Evolutionary conservation across 1,284 basidiomycete genomes (phyloP).

Genomic region (Inonotus hispidus): DNA sequence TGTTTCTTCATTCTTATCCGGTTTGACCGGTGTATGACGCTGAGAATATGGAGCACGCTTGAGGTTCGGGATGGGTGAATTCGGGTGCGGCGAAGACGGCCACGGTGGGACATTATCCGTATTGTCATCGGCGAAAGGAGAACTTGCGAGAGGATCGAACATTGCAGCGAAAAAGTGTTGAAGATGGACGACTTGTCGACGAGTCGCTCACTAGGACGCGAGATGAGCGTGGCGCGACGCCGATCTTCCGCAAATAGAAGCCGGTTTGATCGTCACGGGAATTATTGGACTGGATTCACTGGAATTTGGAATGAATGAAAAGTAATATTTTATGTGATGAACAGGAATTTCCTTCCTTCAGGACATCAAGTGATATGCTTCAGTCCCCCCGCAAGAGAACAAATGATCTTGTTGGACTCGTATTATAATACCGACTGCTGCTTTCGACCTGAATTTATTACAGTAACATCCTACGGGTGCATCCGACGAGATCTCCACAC

Average conservation of each 20-base stretch:
- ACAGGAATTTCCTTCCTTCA: no score
- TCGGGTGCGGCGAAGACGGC: constrained; percentile 39
- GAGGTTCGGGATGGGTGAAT: constrained; percentile 36
- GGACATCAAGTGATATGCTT: no score
- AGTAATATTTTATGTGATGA: background rate
- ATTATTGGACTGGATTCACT: background rate
- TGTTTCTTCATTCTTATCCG: background rate
- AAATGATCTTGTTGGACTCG: no score
- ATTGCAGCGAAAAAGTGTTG: constrained; percentile 21
- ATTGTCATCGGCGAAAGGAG: constrained; percentile 22
- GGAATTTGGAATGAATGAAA: background rate
- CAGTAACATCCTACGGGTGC: no score
- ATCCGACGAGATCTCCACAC: no score
- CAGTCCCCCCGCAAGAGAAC: no score
- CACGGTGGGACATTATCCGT: constrained; percentile 34
- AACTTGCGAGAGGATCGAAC: constrained; percentile 37
- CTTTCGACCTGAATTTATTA: no score
- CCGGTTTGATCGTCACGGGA: background rate
- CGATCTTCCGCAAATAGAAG: background rate
- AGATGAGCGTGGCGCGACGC: background rate
- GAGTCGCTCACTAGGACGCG: background rate
- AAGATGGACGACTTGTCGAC: background rate
- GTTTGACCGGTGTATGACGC: constrained; percentile 39
- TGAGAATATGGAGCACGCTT: constrained; percentile 30
- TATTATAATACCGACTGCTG: no score